Evolutionary conservation across 768 basidiomycete species (phyloP), one percentile per base, ranked within the genome.

Genomic region (Chalciporus pseudorubinellus): DNA sequence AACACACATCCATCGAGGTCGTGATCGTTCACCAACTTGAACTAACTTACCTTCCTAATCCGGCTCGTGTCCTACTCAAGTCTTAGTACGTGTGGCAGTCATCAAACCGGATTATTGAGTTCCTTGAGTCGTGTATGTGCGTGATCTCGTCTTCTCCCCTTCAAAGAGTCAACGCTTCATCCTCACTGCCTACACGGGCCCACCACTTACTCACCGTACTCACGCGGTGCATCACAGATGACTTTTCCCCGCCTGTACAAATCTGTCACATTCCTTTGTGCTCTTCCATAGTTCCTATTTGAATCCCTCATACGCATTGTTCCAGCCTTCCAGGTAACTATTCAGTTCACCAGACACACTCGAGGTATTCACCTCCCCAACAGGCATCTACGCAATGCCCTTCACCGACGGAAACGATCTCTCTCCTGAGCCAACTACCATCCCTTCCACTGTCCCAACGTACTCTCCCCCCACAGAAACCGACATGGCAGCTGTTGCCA

Each of bases 401-500:
- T 53, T 57, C 41, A 50, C 46, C 18, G 29, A 57, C 43, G 24
- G 44, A 22, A 16, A 29, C 20, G 48, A 33, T 48, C 29, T 47
- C 22, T 22, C 50, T 14, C 43, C 47, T 12, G 45, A 39, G 16
- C 46, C 51, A 26, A 53, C 50, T 22, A 16, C 49, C 24, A 22
- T 28, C 38, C 31, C 51, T 31, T 50, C 61, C 10, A 39, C 47
- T 12, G 9, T 55, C 18, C 55, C 59, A 22, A 51, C 45, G 36
- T 63, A 65, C 47, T 21, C 53, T 3, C 12, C 43, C 1, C 66
- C 65, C 3, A 55, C 42, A 10, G 29, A 51, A 8, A 20, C 55
- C 0, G 44, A 59, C 50, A 47, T 61, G 43, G 66, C 58, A 2
- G 65, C 63, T 18, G 56, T 67, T 40, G 66, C 58, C 0, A 47